Base-by-base conservation (phyloP, 202 grass and related monocot genomes). In the Schoenoplectus tabernaemontani region DNA sequence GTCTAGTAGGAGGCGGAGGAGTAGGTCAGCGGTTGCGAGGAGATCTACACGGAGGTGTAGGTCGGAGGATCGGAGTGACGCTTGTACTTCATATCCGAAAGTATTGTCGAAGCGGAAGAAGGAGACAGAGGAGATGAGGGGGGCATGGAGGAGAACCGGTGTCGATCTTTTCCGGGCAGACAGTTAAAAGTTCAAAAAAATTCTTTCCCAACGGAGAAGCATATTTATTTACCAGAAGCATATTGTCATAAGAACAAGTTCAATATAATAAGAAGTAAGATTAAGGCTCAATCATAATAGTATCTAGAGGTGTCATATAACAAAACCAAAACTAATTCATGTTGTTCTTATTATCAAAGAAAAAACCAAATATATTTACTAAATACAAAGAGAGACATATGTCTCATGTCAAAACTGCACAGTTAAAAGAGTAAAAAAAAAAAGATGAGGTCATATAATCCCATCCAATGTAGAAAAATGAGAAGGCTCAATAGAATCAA, bases 391-490 rank as follows among this genome's bases (percentile, higher is more conserved):
- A 77, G 73, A 63, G 76, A 79, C 12, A 43, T 23, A 61, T 79
- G 57, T 59, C 76, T 79, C 36, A 79, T 80, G 60, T 47, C 60
- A 63, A 46, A 80, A 47, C 54, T 47, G 77, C 23, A 80, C 39
- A 80, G 24, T 64, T 28, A 44, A 57, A 82, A 82, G 80, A 82
- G 63, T 28, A 56, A 44, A 73, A 23, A 39, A n/a, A n/a, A n/a
- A n/a, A n/a, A 75, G 19, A 77, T 48, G 28, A 76, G 75, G 69
- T 90, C 86, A 95, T 72, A 62, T 28, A 76, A 89, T 80, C 70
- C 19, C 83, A 82, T 90, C 90, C 83, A 98, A 77, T 57, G 81
- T 88, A 67, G 95, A 89, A 87, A 98, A 92, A 85, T 85, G 90
- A 37, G 95, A 98, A 68, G 88, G 76, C 5, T 84, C 91, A 41